Base-by-base conservation (phyloP, 495 filamentous ascomycete species). In the Podospora bellae-mahoneyi region DNA sequence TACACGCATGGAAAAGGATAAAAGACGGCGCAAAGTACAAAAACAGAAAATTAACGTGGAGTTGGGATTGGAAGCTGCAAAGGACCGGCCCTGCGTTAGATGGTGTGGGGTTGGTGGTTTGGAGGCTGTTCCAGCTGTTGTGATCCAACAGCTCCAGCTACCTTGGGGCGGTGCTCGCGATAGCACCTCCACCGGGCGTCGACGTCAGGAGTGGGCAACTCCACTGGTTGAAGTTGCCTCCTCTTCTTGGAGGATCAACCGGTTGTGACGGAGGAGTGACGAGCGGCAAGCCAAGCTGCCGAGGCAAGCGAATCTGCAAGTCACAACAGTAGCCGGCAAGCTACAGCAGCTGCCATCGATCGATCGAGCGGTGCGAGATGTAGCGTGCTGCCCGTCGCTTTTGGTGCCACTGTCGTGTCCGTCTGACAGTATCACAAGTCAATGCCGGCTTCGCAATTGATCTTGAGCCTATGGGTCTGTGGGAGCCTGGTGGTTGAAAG, bases 11-110 rank as follows among this genome's bases (percentile, higher is more conserved):
- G 15, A 32, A 39, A 55, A 34, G 15, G 15, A 48, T 48, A 48
- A 10, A 10, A 48, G 15, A 48, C 39, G 15, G 39, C 39, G 10
- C 16, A 30, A n/a, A 27, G 48, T 5, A 53, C n/a, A 6, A 63
- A 58, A 57, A 16, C 34, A 16, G 54, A 69, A 26, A 30, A 39
- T 4, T 65, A 19, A 26, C 3, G 27, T 64, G n/a, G 28, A 64
- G 62, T 58, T 19, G 54, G 10, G 62, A 55, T 10, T 54, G 62
- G 56, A 30, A 63, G 32, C 19, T 23, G 59, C 64, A 32, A n/a
- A 69, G 68, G 68, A 63, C 68, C 68, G 7, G 68, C 68, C 68
- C 62, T 64, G 68, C 68, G 55, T 58, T 58, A 19, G 23, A 20
- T 10, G 5, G 55, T 58, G n/a, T 48, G 39, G 39, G 39, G 39